A percentile compares a stretch with the other conserved stretches of the same genome.
Evolutionary conservation across 371 early-diverging fungal species (phyloP).

Genomic region (Fennellomyces sp.): DNA sequence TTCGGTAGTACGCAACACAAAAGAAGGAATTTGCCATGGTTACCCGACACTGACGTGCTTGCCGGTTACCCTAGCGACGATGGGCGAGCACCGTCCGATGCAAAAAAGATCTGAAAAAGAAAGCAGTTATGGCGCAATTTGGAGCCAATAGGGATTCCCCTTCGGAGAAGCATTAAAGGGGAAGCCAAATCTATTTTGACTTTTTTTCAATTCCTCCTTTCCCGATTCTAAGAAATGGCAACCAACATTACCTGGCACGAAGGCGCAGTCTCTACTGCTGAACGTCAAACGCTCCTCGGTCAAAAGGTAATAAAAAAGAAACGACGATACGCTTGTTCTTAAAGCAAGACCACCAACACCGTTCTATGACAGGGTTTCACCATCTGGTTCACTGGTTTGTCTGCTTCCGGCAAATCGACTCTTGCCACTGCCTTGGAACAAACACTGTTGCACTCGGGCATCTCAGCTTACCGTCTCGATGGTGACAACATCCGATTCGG

Average conservation of each 20-base stretch:
- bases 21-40: not conserved
- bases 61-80: no score
- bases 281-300: constrained; percentile 72
- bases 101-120: no score
- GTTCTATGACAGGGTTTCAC: constrained; percentile 68
- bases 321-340: not conserved
- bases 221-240: constrained; percentile 34
- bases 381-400: constrained; percentile 94
- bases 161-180: not conserved
- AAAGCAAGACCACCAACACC: not conserved
- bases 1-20: no score
- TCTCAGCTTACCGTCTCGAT: constrained; percentile 87
- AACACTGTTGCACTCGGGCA: constrained; percentile 72
- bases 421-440: constrained; percentile 90
- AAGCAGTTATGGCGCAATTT: constrained; percentile 6
- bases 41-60: not conserved
- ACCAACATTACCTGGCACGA: constrained; percentile 94
- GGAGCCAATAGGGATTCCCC: not conserved
- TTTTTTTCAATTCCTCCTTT: not conserved
- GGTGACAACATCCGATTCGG: constrained; percentile 97
- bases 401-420: constrained; percentile 93
- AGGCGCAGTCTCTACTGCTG: constrained; percentile 74
- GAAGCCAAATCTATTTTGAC: not conserved
- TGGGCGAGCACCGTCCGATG: no score
- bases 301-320: constrained; percentile 60